Evolutionary conservation across 371 early-diverging fungal genomes (phyloP), one percentile per base, ranked within the genome.

Genomic region (Apophysomyces elegans): DNA sequence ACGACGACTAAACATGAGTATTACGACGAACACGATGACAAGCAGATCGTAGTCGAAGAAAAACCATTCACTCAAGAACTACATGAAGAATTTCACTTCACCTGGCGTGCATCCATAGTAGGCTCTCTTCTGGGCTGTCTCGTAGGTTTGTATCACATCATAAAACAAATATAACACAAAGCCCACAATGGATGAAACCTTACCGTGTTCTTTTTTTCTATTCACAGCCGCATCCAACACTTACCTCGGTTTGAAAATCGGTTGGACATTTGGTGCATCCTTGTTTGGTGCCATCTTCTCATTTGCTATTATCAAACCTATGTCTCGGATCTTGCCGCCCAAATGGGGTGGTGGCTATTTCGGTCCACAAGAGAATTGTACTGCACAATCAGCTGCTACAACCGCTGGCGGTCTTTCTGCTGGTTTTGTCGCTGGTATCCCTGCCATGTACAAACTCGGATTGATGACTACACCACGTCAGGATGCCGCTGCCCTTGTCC

Each of bases 371-470:
- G 91, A 91, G 66, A 90, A 91, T 64, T 78, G 84, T 66, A 82
- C 89, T 45, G 86, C 87, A 45, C 90, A 90, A 75, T 81, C 88
- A 21, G 87, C 89, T 44, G 92, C 90, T 6, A 89, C 90, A 1
- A 84, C 90, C 26, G 87, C 90, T 59, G 90, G 90, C 61, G 89
- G 88, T 62, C 84, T 91, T n/a, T 85, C 87, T 41, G 84, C 82
- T 18, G 87, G 89, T 58, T 90, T 90, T 62, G 84, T 88, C 7
- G 75, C 88, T 60, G 90, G 87, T 64, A 81, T 91, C 36, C 92
- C 92, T 37, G 92, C 92, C 44, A 79, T 90, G 84, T 91, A 89
- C 68, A 83, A 82, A 50, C 75, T 90, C 41, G 85, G 88, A 41
- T 65, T 90, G 26, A 76, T 86, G 79, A 76, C 75, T 12, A 73